These are phyloP conservation scores for Podaxis pistillaris DNA, from an alignment of 768 basidiomycete species.

Conservation along the genomic window DNA sequence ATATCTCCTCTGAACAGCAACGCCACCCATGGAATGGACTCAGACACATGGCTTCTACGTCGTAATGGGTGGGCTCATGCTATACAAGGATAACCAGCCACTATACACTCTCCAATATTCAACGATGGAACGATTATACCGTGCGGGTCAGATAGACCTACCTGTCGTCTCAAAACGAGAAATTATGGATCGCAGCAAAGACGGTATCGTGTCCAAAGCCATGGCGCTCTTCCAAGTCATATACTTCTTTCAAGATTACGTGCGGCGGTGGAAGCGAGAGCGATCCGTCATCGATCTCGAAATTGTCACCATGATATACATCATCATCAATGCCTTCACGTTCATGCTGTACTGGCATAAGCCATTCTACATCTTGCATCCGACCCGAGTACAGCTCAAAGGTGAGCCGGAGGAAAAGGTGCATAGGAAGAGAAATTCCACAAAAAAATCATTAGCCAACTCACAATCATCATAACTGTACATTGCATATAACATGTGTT, in stretches of 20 bases:
- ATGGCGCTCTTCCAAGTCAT: conserved; percentile 15
- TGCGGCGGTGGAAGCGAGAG: conserved; percentile 16
- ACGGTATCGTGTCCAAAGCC: conserved; percentile 14
- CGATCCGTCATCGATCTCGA: conserved; percentile 13
- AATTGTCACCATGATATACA: conserved; percentile 13
- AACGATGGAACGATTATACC: conserved; percentile 11
- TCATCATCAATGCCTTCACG: conserved; percentile 13
- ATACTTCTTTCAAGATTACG: conserved; percentile 14
- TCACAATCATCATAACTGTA: conserved; percentile 9
- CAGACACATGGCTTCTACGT: conserved; percentile 14
- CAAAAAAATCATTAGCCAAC: conserved; percentile 1
- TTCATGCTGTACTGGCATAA: conserved; percentile 14
- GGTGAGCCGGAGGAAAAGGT: conserved; percentile 7
- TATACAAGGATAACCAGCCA: conserved; percentile 14
- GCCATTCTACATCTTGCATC: conserved; percentile 12
- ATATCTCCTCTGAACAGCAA: background rate
- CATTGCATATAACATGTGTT: background rate
- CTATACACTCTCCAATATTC: conserved; percentile 14
- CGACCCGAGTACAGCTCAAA: conserved; percentile 11
- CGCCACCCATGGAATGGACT: conserved; percentile 9
- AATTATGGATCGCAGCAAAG: conserved; percentile 14
- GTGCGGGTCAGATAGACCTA: conserved; percentile 12
- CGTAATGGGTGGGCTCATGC: conserved; percentile 14
- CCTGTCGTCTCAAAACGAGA: conserved; percentile 8
- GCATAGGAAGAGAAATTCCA: conserved; percentile 9